These are phyloP conservation scores for Aspergillus tubingensis DNA, from an alignment of 2,329 filamentous ascomycete genomes.

Conservation along the genomic window DNA sequence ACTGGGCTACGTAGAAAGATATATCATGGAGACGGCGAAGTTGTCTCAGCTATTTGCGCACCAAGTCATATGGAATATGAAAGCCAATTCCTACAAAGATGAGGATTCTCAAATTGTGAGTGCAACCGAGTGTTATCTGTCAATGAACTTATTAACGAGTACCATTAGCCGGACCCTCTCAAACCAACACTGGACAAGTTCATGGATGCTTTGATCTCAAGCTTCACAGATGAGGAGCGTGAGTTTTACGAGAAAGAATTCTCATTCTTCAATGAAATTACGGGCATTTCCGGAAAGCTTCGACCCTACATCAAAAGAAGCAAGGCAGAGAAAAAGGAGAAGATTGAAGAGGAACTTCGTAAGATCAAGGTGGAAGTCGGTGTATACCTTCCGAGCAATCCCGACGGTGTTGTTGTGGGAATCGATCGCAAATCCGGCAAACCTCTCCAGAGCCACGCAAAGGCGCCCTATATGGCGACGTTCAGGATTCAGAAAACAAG, in stretches of 20 bases:
- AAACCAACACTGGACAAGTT: conserved; percentile 93
- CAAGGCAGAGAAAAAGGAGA: conserved; percentile 97
- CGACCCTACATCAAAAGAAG: conserved; percentile 88
- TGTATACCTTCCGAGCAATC: conserved; percentile 95
- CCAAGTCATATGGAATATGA: conserved; percentile 99
- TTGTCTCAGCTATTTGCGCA: conserved; percentile 98
- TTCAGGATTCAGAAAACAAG: conserved; percentile 89
- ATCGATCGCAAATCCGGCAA: conserved; percentile 98
- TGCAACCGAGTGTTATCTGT: not conserved
- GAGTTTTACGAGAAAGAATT: conserved; percentile 94
- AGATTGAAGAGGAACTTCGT: conserved; percentile 96
- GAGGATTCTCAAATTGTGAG: conserved; percentile 82
- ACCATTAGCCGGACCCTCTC: conserved; percentile 72
- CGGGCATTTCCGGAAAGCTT: conserved; percentile 89
- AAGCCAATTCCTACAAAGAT: conserved; percentile 97
- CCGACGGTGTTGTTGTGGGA: conserved; percentile 93
- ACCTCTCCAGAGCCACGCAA: conserved; percentile 94
- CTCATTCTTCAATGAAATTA: conserved; percentile 97
- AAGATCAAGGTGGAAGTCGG: conserved; percentile 97
- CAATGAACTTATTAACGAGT: conserved; percentile 12
- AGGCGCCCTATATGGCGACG: conserved; percentile 98
- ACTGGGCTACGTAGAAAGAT: conserved; percentile 91
- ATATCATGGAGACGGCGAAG: conserved; percentile 94
- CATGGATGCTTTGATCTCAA: conserved; percentile 77
- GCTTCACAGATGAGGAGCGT: conserved; percentile 76